A percentile compares a stretch with the other conserved stretches of the same genome.
These are phyloP conservation scores for Podaxis sp. DNA, from an alignment of 768 basidiomycete genomes.

Conservation along the genomic window DNA sequence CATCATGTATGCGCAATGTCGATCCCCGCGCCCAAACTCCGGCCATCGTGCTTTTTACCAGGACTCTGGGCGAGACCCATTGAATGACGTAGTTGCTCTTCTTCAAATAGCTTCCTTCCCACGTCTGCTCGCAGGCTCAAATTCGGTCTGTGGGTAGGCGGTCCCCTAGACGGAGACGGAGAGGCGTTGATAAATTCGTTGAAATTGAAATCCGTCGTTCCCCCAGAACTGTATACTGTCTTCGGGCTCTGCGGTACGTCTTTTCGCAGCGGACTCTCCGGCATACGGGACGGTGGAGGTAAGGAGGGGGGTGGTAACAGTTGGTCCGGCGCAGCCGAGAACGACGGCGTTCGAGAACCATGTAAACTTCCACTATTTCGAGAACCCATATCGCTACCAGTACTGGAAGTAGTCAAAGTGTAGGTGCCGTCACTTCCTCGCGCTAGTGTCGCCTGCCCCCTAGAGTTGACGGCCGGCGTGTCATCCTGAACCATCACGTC, in stretches of 20 bases:
- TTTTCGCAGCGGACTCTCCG: conserved; percentile 19
- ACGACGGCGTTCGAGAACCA: conserved; percentile 6
- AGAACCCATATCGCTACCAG: conserved; percentile 30
- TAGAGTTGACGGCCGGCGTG: background rate
- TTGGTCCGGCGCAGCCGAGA: conserved; percentile 18
- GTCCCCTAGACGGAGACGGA: conserved; percentile 52
- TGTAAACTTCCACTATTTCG: conserved; percentile 15
- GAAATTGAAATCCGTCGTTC: conserved; percentile 53
- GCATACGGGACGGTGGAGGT: conserved; percentile 10
- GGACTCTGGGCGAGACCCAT: conserved; percentile 11
- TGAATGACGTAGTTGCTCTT: conserved; percentile 53
- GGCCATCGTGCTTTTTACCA: conserved; percentile 27
- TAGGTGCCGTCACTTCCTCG: conserved; percentile 42
- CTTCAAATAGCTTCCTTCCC: conserved; percentile 69
- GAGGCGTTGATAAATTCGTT: conserved; percentile 75
- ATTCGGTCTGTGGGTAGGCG: conserved; percentile 36
- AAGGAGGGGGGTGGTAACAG: conserved; percentile 22
- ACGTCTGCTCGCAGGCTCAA: conserved; percentile 59
- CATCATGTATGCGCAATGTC: conserved; percentile 42
- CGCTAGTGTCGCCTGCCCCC: conserved; percentile 20
- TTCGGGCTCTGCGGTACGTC: conserved; percentile 14
- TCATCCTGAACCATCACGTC: conserved; percentile 7
- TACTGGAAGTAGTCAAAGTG: conserved; percentile 41
- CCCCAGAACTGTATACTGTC: conserved; percentile 18
- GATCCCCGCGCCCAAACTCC: conserved; percentile 40